phyloP scores from a whole-genome alignment of 2,329 filamentous ascomycete genomes.

The Cladorrhinum sp. region DNA sequence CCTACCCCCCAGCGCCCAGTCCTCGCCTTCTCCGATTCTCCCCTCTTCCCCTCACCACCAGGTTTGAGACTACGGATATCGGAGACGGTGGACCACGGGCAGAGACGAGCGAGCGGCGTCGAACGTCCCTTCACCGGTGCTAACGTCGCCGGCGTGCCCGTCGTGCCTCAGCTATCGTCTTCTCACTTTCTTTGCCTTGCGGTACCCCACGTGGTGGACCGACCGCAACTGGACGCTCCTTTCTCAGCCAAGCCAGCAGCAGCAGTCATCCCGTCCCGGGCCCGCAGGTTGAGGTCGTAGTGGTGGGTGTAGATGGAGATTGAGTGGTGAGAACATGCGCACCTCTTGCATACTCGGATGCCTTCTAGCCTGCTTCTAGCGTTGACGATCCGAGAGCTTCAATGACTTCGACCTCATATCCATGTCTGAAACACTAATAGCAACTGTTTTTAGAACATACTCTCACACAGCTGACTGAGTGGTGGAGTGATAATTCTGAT shows the following conservation, averaged over 20 bases:
- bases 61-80: background rate
- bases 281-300: background rate
- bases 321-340: background rate
- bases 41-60: background rate
- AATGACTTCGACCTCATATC: background rate
- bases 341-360: background rate
- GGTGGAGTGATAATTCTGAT: constrained; percentile 3
- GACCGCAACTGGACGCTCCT: background rate
- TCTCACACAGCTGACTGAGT: background rate
- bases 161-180: background rate
- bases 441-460: constrained; percentile 21
- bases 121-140: background rate
- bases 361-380: background rate
- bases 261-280: background rate
- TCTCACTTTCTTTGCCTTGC: background rate
- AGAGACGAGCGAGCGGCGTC: constrained; percentile 9
- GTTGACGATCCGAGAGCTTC: background rate
- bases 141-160: background rate
- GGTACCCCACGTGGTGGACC: background rate
- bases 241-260: too few species aligned
- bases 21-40: background rate
- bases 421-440: constrained; percentile 8
- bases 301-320: background rate
- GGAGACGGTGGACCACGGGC: background rate
- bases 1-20: too few species aligned